phyloP scores from a whole-genome alignment of 768 basidiomycete species.

The Leccinum uliginosum region DNA sequence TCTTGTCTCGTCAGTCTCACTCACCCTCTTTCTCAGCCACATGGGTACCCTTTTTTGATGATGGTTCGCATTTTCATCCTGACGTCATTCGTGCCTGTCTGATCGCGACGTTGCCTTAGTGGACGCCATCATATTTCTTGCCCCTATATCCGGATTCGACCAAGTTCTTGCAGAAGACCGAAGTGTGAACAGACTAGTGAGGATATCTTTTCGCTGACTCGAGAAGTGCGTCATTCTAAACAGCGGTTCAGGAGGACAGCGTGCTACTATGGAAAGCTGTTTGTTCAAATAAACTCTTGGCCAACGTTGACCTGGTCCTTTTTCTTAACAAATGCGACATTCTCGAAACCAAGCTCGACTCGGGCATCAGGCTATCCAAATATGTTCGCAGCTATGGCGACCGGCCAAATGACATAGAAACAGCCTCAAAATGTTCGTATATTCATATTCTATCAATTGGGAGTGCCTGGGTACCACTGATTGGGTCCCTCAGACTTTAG shows the following conservation, averaged over 20 bases:
- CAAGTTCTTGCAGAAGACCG: conserved; percentile 50
- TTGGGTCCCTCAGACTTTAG: conserved; percentile 49
- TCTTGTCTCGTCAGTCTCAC: conserved; percentile 1
- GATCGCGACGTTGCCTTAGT: conserved; percentile 12
- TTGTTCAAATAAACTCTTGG: conserved; percentile 66
- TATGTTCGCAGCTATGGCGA: conserved; percentile 71
- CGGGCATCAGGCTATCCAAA: conserved; percentile 60
- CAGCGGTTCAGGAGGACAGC: conserved; percentile 58
- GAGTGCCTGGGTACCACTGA: background rate
- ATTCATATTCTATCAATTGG: background rate
- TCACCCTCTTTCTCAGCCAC: conserved; percentile 32
- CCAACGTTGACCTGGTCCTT: conserved; percentile 67
- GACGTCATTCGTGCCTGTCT: background rate
- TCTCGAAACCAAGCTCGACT: conserved; percentile 56
- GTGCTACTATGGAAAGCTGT: conserved; percentile 72
- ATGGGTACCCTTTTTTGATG: conserved; percentile 56
- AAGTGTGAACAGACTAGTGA: conserved; percentile 46
- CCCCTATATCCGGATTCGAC: conserved; percentile 57
- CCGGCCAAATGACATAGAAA: conserved; percentile 65
- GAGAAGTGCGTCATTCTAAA: background rate
- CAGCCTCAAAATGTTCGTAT: conserved; percentile 58
- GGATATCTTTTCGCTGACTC: conserved; percentile 9
- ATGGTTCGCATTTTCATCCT: conserved; percentile 30
- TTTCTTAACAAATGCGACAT: conserved; percentile 85
- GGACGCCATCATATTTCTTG: conserved; percentile 54